Base-by-base conservation (phyloP, 1,284 basidiomycete genomes). In the Phlebopus sp. region DNA sequence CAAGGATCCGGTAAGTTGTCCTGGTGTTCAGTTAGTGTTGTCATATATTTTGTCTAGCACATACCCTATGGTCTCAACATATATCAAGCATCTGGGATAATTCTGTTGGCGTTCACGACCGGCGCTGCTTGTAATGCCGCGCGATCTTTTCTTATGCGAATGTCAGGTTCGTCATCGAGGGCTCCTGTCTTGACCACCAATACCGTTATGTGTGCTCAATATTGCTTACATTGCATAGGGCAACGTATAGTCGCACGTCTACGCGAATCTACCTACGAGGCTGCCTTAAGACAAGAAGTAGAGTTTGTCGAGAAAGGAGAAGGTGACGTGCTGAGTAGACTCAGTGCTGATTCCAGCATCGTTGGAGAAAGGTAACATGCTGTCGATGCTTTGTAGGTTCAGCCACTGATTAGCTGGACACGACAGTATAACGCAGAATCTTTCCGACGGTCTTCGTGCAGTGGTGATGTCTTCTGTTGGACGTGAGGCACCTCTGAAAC, bases 291-390 rank as follows among this genome's bases (percentile, higher is more conserved):
- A 38, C 95, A 97, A 69, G 95, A 97, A 64, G 88, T 96, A 25
- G 91, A 95, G 64, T 95, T 84, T 62, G 91, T 96, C 3, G 94
- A 97, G 68, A 82, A 82, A 37, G 92, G 92, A 0, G 93, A 95
- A 49, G 97, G 96, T 11, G 97, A 99, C 64, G 90, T 97, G 9
- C 75, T 99, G 36, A 95, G 92, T 62, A 75, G 96, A 38, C 77
- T 99, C 32, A 95, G 90, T 50, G 88, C 90, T 5, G 96, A 99
- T 66, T 91, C 92, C 9, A 92, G 85, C 59, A 91, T 99, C 53
- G 90, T 99, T 35, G 97, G 97, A 35, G 96, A 98, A 70, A 91
- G 89, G 86, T 87, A 58, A 47, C 74, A 68, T 5, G 25, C 44
- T 27, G 32, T 21, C 44, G 39, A 18, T 5, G 37, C 18, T n/a